Percentiles rank a stretch among this genome's conserved stretches.
phyloP scores from a whole-genome alignment of 2,329 filamentous ascomycete genomes.

The Fusarium sororula region DNA sequence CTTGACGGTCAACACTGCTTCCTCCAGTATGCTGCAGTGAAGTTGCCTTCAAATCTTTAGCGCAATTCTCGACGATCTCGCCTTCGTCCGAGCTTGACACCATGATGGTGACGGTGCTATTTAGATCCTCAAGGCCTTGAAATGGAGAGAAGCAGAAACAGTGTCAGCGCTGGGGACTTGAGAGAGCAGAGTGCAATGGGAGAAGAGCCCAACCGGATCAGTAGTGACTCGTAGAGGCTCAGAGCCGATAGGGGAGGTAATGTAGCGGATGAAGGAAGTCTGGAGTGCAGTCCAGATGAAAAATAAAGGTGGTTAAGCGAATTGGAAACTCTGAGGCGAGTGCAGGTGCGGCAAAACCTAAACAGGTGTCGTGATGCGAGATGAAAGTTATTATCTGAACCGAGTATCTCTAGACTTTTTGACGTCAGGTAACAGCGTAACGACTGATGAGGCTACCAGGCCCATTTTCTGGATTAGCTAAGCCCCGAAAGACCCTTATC shows the following conservation, averaged over 20 bases:
- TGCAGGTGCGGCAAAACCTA: conserved; percentile 1
- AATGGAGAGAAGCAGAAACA: conserved; percentile 36
- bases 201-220: conserved; percentile 56
- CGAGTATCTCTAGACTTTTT: conserved; percentile 35
- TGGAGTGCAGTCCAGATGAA: conserved; percentile 16
- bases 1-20: conserved; percentile 90
- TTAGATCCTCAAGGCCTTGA: conserved; percentile 30
- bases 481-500: conserved; percentile 37
- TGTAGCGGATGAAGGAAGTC: conserved; percentile 4
- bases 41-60: conserved; percentile 81
- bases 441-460: conserved; percentile 12
- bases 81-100: conserved; percentile 80
- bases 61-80: conserved; percentile 81
- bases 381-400: conserved; percentile 3
- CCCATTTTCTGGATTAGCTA: conserved; percentile 36
- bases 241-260: conserved; percentile 39
- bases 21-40: conserved; percentile 78
- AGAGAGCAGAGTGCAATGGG: conserved; percentile 43
- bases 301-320: neutral
- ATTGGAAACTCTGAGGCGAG: neutral
- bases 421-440: conserved; percentile 25
- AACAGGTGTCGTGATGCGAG: conserved; percentile 3
- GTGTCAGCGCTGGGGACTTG: conserved; percentile 50
- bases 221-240: conserved; percentile 50
- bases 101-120: conserved; percentile 46